Evolutionary conservation across 192 early-diverging fungal species (phyloP).

Genomic region (Ambispora gerdemannii): DNA sequence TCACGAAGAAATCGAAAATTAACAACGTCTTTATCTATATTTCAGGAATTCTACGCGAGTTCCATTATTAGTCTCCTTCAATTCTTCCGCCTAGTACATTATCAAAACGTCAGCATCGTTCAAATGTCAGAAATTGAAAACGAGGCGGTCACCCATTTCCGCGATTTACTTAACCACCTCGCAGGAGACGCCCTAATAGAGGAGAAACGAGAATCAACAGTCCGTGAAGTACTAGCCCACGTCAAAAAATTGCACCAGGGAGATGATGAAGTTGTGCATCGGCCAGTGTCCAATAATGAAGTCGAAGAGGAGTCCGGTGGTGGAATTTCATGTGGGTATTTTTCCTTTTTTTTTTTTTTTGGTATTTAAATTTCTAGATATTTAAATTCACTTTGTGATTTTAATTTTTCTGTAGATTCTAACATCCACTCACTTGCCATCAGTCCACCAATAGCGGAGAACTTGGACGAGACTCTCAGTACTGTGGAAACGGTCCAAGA

Average conservation of each 20-base stretch:
- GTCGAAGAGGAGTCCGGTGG: not conserved
- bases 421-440: not conserved
- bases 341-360: not conserved
- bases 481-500: not conserved
- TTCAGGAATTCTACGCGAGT: not conserved
- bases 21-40: not conserved
- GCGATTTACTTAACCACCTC: not conserved
- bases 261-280: constrained; percentile 8
- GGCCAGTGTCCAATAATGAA: not conserved
- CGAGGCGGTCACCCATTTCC: not conserved
- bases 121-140: constrained; percentile 13
- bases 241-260: constrained; percentile 8
- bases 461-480: not conserved
- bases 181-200: constrained; percentile 7
- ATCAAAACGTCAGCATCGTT: not conserved
- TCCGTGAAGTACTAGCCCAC: not conserved
- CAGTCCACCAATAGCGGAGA: constrained; percentile 25
- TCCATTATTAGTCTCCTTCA: constrained; percentile 12
- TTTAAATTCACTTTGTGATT: too few relatives aligned
- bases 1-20: too few relatives aligned
- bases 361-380: not conserved
- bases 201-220: not conserved
- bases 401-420: constrained; percentile 4
- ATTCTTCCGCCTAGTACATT: constrained; percentile 19
- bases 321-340: constrained; percentile 12